Conservation (phyloP, 345 rosid genomes). For the Eucalyptus curtisii region DNA sequence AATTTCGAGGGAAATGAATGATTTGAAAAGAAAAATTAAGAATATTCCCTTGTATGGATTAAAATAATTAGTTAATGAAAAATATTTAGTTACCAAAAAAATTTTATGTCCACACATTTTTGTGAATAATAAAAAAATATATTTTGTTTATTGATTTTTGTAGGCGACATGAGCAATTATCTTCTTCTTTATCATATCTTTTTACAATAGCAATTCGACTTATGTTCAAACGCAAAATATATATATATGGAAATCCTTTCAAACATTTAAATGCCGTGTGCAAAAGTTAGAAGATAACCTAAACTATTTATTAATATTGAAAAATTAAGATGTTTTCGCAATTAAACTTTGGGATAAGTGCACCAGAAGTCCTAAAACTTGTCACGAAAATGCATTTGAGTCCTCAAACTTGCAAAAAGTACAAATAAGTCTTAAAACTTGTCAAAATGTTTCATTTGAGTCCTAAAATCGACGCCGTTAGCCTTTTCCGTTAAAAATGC, state of each 20-base stretch:
- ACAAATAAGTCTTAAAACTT: too few relatives aligned
- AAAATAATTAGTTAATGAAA: rapidly evolving
- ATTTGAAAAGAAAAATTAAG: neutral
- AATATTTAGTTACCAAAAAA: too few relatives aligned
- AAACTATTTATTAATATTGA: neutral
- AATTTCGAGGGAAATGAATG: neutral
- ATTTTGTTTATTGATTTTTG: neutral
- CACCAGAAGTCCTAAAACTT: too few relatives aligned
- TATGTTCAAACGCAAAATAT: neutral
- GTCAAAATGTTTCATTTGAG: too few relatives aligned
- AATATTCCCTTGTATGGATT: rapidly evolving
- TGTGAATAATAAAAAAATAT: rapidly evolving
- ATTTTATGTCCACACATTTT: neutral
- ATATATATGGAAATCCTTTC: neutral
- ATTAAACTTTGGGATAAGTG: too few relatives aligned
- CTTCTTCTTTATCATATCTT: neutral
- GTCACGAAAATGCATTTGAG: too few relatives aligned
- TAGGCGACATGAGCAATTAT: neutral
- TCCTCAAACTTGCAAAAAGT: too few relatives aligned
- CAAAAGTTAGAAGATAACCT: neutral
- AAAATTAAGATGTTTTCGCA: neutral
- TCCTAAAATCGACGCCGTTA: too few relatives aligned
- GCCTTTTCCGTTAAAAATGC: too few relatives aligned
- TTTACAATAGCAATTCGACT: neutral
- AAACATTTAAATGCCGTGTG: neutral